Base-by-base conservation (phyloP, 371 early-diverging fungal genomes). In the Batrachochytrium dendrobatidis region DNA sequence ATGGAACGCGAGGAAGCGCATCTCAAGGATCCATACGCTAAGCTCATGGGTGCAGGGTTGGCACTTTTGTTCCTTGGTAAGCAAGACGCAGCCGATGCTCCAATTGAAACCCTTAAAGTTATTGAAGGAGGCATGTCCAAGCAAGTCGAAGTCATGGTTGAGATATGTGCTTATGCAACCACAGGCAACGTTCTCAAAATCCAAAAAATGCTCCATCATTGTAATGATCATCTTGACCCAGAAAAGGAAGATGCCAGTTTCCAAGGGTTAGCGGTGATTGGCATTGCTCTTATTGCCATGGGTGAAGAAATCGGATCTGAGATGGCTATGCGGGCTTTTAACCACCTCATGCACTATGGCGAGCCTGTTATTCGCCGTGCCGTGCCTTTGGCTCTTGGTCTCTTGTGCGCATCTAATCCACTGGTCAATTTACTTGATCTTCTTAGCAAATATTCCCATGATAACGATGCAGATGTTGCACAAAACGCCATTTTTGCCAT, bases 311-410 rank as follows among this genome's bases (percentile, higher is more conserved):
- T 96, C 66, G 98, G 98, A 6, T 71, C 90, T 7, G 95, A 94
- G 67, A 98, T 98, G 98, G 84, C 92, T 7, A 71, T 95, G 70
- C 85, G 98, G 53, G 78, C 89, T 22, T 96, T 95, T 67, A 92
- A 91, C 59, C 98, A 98, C 68, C 73, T 98, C 82, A 97, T 97
- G 98, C 98, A 98, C 65, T 98, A 96, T 74, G 98, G 98, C 50
- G 95, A 94, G 64, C 88, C 95, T 29, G 86, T 84, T 10, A 92
- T 95, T 63, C 86, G 98, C 61, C 83, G 87, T 52, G 78, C 94
- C 0, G 93, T 98, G 39, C 99, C 99, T 28, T 76, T 99, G 45
- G 98, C 96, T 10, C 83, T 98, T 49, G 95, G 93, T 49, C 72
- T 99, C 31, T 79, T 97, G 32, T 98, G 93, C 67, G 91, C 97